Conservation (phyloP, 768 basidiomycete species). For the Phaeolepiota aurea region DNA sequence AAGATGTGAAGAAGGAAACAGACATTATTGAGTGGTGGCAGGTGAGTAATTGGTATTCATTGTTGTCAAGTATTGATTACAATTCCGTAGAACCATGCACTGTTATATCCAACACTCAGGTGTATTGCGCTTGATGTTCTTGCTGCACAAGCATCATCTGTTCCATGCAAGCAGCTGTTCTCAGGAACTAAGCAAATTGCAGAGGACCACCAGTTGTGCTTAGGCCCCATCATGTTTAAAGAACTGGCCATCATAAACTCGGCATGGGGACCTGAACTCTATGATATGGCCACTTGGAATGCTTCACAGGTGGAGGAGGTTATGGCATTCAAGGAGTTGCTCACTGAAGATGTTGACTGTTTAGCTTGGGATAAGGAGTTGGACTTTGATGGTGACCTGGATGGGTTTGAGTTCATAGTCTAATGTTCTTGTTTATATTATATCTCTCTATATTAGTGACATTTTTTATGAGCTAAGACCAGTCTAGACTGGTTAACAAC, state of each 20-base stretch:
- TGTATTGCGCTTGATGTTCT: not conserved
- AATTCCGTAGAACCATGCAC: not conserved
- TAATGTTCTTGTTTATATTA: not conserved
- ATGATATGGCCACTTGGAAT: conserved; percentile 4
- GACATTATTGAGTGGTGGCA: conserved; percentile 8
- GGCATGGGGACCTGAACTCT: conserved; percentile 5
- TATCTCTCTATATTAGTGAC: not conserved
- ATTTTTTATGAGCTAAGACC: conserved; percentile 4
- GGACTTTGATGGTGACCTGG: not conserved
- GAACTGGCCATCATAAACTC: conserved; percentile 2
- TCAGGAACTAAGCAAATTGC: not conserved
- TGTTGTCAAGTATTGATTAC: not conserved
- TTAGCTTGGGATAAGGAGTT: conserved; percentile 3
- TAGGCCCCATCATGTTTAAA: conserved; percentile 4
- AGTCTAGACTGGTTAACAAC: conserved; percentile 5
- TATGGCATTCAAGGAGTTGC: not conserved
- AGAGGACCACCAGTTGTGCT: not conserved
- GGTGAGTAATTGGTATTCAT: conserved; percentile 2
- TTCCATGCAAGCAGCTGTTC: not conserved
- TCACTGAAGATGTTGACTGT: conserved; percentile 1
- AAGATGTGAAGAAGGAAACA: conserved; percentile 5
- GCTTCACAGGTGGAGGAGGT: not conserved
- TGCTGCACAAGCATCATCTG: not conserved
- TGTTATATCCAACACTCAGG: not conserved
- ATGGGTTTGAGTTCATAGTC: not conserved